Percentiles rank a stretch among this genome's conserved stretches.
Conservation (phyloP, 495 filamentous ascomycete genomes). For the Symbiotaphrina buchneri region DNA sequence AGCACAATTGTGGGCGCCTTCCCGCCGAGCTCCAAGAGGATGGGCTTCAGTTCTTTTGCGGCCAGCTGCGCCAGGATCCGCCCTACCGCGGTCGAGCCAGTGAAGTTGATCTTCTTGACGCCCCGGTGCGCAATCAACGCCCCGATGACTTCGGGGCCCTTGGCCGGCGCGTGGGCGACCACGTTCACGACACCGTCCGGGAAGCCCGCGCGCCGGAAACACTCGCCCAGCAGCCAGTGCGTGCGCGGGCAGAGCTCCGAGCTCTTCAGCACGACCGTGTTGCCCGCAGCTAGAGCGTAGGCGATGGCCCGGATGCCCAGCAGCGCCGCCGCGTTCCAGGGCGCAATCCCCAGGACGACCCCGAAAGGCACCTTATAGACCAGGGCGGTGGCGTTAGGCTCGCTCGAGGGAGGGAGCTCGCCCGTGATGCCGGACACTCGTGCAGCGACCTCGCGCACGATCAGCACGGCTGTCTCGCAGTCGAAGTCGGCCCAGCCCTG, state of each 20-base stretch:
- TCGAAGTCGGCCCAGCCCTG: slow-evolving; percentile 39
- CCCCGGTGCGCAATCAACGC: slow-evolving; percentile 94
- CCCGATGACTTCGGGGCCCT: too few species aligned
- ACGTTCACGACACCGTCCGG: slow-evolving; percentile 13
- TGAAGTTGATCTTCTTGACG: slow-evolving; percentile 95
- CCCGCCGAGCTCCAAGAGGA: slow-evolving; percentile 92
- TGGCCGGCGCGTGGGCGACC: too few species aligned
- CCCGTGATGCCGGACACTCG: slow-evolving; percentile 37
- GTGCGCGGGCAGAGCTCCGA: slow-evolving; percentile 9
- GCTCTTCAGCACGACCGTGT: slow-evolving; percentile 11
- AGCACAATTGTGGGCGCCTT: slow-evolving; percentile 98
- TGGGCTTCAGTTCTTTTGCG: slow-evolving; percentile 92
- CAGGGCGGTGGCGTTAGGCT: slow-evolving; percentile 34
- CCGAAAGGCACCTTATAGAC: slow-evolving; percentile 66
- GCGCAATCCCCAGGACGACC: slow-evolving; percentile 60
- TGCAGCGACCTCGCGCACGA: slow-evolving; percentile 49
- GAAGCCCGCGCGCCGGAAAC: slow-evolving; percentile 8
- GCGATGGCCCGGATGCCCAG: slow-evolving; percentile 35
- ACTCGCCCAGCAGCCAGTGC: slow-evolving; percentile 8
- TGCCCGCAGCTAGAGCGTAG: slow-evolving; percentile 11
- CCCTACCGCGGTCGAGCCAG: slow-evolving; percentile 75
- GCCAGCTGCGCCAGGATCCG: slow-evolving; percentile 89
- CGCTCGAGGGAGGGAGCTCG: slow-evolving; percentile 27
- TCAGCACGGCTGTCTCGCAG: slow-evolving; percentile 26
- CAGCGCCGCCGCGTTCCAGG: slow-evolving; percentile 92